These are phyloP conservation scores for Myotisia sp. DNA, from an alignment of 2,329 filamentous ascomycete genomes.

Conservation along the genomic window DNA sequence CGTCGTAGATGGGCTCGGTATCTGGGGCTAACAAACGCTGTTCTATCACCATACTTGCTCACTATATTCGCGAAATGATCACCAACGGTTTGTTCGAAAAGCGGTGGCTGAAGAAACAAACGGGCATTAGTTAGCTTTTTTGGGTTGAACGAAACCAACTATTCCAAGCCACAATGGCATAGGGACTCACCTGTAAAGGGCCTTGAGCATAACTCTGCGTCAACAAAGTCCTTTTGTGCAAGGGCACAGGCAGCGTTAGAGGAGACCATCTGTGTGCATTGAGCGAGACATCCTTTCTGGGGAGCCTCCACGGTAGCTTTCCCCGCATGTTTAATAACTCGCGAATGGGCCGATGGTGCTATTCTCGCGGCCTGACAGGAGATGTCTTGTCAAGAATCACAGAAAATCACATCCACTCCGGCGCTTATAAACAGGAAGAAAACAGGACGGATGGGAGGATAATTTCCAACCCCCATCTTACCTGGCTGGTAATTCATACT, in stretches of 20 bases:
- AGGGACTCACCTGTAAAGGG: slow-evolving; percentile 17
- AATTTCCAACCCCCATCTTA: too few relatives aligned
- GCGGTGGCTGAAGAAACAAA: slow-evolving; percentile 31
- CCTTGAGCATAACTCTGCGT: slow-evolving; percentile 21
- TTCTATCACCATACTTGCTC: slow-evolving; percentile 29
- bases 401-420: too few relatives aligned
- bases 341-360: too few relatives aligned
- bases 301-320: slow-evolving; percentile 1
- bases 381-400: too few relatives aligned
- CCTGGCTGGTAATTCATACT: too few relatives aligned
- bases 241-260: not conserved
- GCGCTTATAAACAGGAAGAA: too few relatives aligned
- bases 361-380: too few relatives aligned
- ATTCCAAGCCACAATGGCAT: not conserved
- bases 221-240: slow-evolving; percentile 14
- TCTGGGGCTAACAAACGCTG: slow-evolving; percentile 34
- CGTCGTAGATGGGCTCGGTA: not conserved
- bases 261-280: not conserved
- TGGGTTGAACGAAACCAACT: too few relatives aligned
- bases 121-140: slow-evolving; percentile 10
- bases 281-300: not conserved
- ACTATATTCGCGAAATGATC: slow-evolving; percentile 34
- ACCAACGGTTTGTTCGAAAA: slow-evolving; percentile 34
- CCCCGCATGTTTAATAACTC: slow-evolving; percentile 3
- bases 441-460: too few relatives aligned